Conservation (phyloP, 73 alveolate species). For the Paramecium sonneborni region DNA sequence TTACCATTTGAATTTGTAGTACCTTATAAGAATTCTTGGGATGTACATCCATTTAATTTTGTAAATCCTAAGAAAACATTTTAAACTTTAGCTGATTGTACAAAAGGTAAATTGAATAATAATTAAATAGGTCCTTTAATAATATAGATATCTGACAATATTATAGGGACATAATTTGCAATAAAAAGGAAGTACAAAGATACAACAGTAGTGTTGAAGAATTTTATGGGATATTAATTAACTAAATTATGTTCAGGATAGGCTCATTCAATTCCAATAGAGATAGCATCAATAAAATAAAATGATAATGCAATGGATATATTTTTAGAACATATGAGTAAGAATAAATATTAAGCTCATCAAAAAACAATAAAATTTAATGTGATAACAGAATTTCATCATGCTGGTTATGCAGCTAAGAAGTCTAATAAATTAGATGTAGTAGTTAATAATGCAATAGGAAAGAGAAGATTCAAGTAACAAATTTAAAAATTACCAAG, state of each 20-base stretch:
- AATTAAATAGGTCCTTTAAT: background rate
- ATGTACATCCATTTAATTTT: slow-evolving; percentile 89
- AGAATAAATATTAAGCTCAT: slow-evolving; percentile 30
- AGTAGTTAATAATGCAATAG: slow-evolving; percentile 52
- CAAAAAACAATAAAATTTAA: slow-evolving; percentile 51
- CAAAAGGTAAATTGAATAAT: slow-evolving; percentile 74
- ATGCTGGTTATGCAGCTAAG: slow-evolving; percentile 66
- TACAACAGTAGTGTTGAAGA: slow-evolving; percentile 73
- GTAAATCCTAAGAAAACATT: slow-evolving; percentile 74
- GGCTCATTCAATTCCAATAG: background rate
- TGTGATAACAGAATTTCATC: slow-evolving; percentile 58
- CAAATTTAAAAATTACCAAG: background rate
- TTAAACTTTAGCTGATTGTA: slow-evolving; percentile 83
- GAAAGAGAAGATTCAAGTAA: slow-evolving; percentile 21
- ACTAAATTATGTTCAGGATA: slow-evolving; percentile 32
- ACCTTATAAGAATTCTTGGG: slow-evolving; percentile 88
- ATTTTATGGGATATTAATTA: slow-evolving; percentile 67
- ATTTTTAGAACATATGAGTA: background rate
- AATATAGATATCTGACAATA: slow-evolving; percentile 77
- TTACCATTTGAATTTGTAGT: slow-evolving; percentile 84
- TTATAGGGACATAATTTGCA: slow-evolving; percentile 87
- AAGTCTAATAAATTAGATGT: slow-evolving; percentile 53
- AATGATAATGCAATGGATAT: slow-evolving; percentile 20
- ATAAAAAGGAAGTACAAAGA: slow-evolving; percentile 79
- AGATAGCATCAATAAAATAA: slow-evolving; percentile 31